Percentiles rank a stretch among this genome's conserved stretches.
phyloP scores from a whole-genome alignment of 352 stramenopile species.

The Phytophthora capsici region DNA sequence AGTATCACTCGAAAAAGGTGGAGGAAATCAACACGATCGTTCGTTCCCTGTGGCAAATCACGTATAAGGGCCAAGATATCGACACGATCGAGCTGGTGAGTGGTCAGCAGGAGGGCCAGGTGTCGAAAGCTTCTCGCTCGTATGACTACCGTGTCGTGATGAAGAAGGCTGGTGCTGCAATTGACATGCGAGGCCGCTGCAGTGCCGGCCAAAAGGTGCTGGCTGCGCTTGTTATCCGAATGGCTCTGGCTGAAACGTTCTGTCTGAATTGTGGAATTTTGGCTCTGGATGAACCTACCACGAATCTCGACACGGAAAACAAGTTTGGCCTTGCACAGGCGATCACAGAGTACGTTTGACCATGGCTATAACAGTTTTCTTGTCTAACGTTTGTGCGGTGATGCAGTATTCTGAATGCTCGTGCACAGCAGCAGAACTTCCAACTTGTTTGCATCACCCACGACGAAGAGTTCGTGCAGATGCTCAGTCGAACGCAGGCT shows the following conservation, averaged over 20 bases:
- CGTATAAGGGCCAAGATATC: constrained; percentile 99
- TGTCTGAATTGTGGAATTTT: constrained; percentile 99
- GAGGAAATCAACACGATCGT: constrained; percentile 99
- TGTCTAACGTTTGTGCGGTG: constrained; percentile 5
- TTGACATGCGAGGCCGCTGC: constrained; percentile 99
- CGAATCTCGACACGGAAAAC: constrained; percentile 97
- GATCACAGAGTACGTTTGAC: constrained; percentile 81
- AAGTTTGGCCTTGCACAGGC: constrained; percentile 93
- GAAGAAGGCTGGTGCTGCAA: constrained; percentile 94
- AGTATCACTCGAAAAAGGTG: constrained; percentile 99
- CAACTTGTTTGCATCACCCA: constrained; percentile 99
- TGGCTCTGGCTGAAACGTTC: constrained; percentile 99
- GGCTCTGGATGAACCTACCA: constrained; percentile 99
- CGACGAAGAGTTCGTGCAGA: constrained; percentile 96
- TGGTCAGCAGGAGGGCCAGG: constrained; percentile 84
- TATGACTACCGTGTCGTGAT: constrained; percentile 99
- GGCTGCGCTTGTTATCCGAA: constrained; percentile 97
- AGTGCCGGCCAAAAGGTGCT: constrained; percentile 97
- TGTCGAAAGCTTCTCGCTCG: constrained; percentile 67
- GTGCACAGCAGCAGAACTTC: constrained; percentile 97
- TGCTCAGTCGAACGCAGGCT: constrained; percentile 82
- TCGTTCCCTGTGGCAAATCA: constrained; percentile 97
- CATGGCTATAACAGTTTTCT: neutral
- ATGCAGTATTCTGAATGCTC: constrained; percentile 93
- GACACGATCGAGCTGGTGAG: constrained; percentile 99